Percentiles rank a stretch among this genome's conserved stretches.
Evolutionary conservation across 805 yeast genomes (phyloP).

Genomic region (Starmerella kuoi): DNA sequence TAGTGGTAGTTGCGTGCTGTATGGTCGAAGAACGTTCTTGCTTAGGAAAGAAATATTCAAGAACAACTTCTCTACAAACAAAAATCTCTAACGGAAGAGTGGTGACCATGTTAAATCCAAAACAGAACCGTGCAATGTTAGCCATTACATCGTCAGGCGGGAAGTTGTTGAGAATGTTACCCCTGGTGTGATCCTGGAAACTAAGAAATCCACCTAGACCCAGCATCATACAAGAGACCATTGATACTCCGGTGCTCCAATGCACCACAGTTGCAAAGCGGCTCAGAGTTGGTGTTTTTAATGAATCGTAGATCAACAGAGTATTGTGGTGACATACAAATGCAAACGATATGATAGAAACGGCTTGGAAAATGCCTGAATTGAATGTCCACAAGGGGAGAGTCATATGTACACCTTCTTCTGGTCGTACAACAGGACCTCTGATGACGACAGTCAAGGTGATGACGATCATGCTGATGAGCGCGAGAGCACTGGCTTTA

Average conservation of each 20-base stretch:
- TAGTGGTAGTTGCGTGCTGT: conserved; percentile 54
- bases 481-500: conserved; percentile 74
- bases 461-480: conserved; percentile 71
- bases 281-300: conserved; percentile 61
- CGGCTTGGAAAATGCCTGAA: conserved; percentile 67
- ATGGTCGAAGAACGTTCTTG: conserved; percentile 11
- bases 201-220: conserved; percentile 68
- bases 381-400: conserved; percentile 37
- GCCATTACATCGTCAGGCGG: conserved; percentile 60
- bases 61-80: conserved; percentile 78
- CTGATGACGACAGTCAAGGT: conserved; percentile 58
- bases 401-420: conserved; percentile 29
- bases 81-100: conserved; percentile 84
- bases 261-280: conserved; percentile 71
- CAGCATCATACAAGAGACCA: conserved; percentile 63
- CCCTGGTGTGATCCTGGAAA: conserved; percentile 69
- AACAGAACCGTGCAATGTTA: conserved; percentile 79
- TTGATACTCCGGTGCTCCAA: conserved; percentile 67
- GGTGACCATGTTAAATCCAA: conserved; percentile 85
- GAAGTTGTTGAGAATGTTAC: conserved; percentile 80
- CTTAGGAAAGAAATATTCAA: conserved; percentile 41
- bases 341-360: conserved; percentile 90
- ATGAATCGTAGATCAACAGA: conserved; percentile 74
- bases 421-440: conserved; percentile 46
- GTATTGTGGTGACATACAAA: conserved; percentile 94